A percentile compares a stretch with the other conserved stretches of the same genome.
Evolutionary conservation across 345 rosid genomes (phyloP).

Genomic region (Chamaenerion angustifolium): DNA sequence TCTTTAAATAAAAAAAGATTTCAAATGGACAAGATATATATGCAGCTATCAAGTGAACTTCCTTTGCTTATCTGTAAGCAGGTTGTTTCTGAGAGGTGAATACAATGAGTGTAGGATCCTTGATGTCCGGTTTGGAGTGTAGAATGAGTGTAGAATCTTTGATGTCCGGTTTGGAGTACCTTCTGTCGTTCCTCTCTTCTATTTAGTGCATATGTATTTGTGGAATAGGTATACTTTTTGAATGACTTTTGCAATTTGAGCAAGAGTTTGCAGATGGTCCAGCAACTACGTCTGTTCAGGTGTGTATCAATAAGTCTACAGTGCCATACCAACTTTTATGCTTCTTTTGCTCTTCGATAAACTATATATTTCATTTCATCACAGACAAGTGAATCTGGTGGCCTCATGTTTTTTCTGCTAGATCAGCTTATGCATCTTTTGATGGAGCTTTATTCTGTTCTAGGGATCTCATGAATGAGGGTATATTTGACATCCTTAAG

Average conservation of each 20-base stretch:
- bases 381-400: neutral
- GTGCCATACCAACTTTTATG: too few relatives aligned
- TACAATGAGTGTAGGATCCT: too few relatives aligned
- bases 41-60: too few relatives aligned
- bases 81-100: neutral
- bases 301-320: slow-evolving; percentile 17
- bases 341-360: too few relatives aligned
- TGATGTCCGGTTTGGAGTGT: too few relatives aligned
- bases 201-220: slow-evolving; percentile 1
- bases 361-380: neutral
- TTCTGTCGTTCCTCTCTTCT: neutral
- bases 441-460: slow-evolving; percentile 9
- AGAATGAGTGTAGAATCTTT: neutral
- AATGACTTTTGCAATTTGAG: slow-evolving; percentile 76
- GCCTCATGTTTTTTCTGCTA: neutral
- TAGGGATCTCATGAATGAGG: slow-evolving; percentile 71
- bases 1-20: neutral
- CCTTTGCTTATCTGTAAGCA: too few relatives aligned
- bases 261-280: slow-evolving; percentile 85
- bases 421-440: slow-evolving; percentile 1
- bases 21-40: neutral
- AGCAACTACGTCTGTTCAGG: slow-evolving; percentile 77
- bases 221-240: slow-evolving; percentile 56
- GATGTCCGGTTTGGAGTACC: neutral
- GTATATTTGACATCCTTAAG: slow-evolving; percentile 63